Base-by-base conservation (phyloP, 306 rosid genomes). In the Gastrolobium bilobum region DNA sequence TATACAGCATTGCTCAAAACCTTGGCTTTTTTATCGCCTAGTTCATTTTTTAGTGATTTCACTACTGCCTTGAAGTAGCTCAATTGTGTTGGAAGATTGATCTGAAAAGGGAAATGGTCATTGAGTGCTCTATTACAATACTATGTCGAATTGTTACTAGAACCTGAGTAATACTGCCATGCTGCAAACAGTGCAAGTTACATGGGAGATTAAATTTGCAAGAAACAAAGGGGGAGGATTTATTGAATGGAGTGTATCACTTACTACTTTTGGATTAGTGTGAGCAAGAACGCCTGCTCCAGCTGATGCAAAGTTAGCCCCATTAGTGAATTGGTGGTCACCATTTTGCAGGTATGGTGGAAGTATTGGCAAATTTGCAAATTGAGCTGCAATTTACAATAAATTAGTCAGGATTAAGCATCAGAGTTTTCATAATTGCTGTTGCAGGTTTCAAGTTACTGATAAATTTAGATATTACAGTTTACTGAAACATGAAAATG, bases 241-340 rank as follows among this genome's bases (percentile, higher is more conserved):
- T 4, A 6, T 60, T 54, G 60, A 10, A 44, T 10, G 29, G 11
- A n/a, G 13, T 7, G 29, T 2, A 73, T 20, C 29, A 76, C 84
- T 43, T 73, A 81, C 90, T 6, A 20, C 26, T 30, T 65, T 82
- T 44, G 66, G 57, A 29, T 40, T 43, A 52, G 75, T 57, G 67
- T 68, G 15, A 10, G 13, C 59, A 9, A 88, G 82, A 79, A 64
- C 88, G 15, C 85, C 84, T 8, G 82, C 63, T 44, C 88, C 92
- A 42, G 65, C 85, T 4, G 85, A 86, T 11, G 90, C 88, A 56
- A 88, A 86, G 62, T 84, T 86, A 7, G 68, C 73, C 11, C 90
- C 90, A 38, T 76, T 5, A 0, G 4, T 65, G 15, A 71, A 79
- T 2, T 56, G 65, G 15, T 51, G 43, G 33, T 34, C 10, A 20